Evolutionary conservation across 352 stramenopile genomes (phyloP), one percentile per base, ranked within the genome.

Genomic region (Globisporangium emineosum): DNA sequence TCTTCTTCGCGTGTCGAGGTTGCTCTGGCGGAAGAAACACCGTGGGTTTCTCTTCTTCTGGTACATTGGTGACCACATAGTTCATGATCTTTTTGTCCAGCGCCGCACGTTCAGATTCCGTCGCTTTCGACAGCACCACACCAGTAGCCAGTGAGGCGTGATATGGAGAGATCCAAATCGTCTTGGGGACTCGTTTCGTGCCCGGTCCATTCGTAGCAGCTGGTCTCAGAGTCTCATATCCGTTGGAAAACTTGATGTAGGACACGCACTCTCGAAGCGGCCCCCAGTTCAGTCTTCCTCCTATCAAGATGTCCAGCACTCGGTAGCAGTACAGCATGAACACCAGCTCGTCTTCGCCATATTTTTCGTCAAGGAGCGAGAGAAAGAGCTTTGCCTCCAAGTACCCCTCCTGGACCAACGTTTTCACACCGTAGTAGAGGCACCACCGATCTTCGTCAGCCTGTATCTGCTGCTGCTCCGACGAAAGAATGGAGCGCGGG

Each of bases 391-490:
- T 94, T 0, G 91, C 91, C 45, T 98, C 94, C 30, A 94, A 55
- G 32, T 89, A 93, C 10, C 94, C 90, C 61, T 94, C 79, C 15
- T 89, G 77, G 0, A 98, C 78, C 2, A 94, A 65, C 0, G 76
- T 67, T 59, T 97, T 96, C 32, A 96, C 85, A 0, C 93, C 93
- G 57, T 98, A 98, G 68, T 98, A 98, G 25, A 98, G 60, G 33
- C 88, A 94, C 94, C 94, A 98, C 0, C 93, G 78, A 43, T 96
- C 83, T 67, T 97, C 90, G 56, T 98, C 89, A 0, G 90, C 87
- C 57, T 90, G 72, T 19, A 76, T 68, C 27, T 83, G 79, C 1
- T 59, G 62, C n/a, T 79, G 72, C 30, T 90, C 77, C 0, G 67
- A 52, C 1, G 50, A 57, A 7, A 70, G 7, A 10, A n/a, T 70